These are phyloP conservation scores for Helianthus tuberosus DNA, from an alignment of 129 eudicot species.

Conservation along the genomic window DNA sequence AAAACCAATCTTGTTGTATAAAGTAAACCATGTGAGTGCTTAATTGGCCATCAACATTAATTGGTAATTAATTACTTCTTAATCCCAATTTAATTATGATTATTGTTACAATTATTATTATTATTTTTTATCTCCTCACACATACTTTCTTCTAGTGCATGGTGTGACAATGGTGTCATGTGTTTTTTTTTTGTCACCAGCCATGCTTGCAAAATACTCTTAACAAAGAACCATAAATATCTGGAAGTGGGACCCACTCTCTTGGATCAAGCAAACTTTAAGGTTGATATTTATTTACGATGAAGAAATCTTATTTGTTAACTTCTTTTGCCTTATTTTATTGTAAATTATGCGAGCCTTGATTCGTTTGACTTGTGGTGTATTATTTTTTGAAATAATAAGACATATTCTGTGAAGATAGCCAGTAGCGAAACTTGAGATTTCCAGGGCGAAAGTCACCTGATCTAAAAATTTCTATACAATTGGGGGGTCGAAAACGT, in stretches of 20 bases:
- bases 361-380: too few relatives aligned
- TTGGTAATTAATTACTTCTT: slow-evolving; percentile 19
- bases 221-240: slow-evolving; percentile 5
- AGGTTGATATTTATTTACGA: not conserved
- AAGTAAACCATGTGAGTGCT: slow-evolving; percentile 39
- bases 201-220: slow-evolving; percentile 53
- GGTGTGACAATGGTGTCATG: slow-evolving; percentile 42
- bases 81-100: slow-evolving; percentile 15
- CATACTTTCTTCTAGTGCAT: not conserved
- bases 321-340: too few relatives aligned
- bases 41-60: slow-evolving; percentile 39
- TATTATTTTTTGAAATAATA: too few relatives aligned
- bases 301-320: not conserved
- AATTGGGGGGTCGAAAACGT: too few relatives aligned
- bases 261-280: slow-evolving; percentile 26
- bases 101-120: not conserved
- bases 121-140: too few relatives aligned
- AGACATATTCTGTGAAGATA: too few relatives aligned
- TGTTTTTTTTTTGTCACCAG: slow-evolving; percentile 49
- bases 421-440: too few relatives aligned
- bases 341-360: too few relatives aligned
- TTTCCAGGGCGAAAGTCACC: too few relatives aligned
- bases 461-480: too few relatives aligned
- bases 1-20: slow-evolving; percentile 37
- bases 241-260: slow-evolving; percentile 31